Evolutionary conservation across 148 eudicot species (phyloP), one percentile per base, ranked within the genome.

Genomic region (Rhododendron henanense): DNA sequence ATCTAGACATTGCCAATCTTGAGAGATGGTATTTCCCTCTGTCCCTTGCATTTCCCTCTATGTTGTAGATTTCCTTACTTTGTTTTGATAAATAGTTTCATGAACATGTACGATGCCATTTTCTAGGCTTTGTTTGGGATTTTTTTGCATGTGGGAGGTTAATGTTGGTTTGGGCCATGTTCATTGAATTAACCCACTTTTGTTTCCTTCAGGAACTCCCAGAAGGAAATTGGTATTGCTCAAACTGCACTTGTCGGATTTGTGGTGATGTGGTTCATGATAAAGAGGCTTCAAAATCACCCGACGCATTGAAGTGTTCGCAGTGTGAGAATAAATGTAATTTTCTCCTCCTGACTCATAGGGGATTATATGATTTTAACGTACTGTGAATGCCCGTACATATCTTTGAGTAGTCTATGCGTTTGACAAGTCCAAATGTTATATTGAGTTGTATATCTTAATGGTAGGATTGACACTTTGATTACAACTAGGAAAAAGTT

Each of bases 151-250:
- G 31, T 28, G 81, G 59, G 25, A 33, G 39, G 44, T 65, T 48
- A 65, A 41, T 51, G 73, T 83, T 51, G 19, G 13, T 33, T 33
- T 18, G n/a, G 9, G 73, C 4, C 84, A 74, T 18, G 39, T 48
- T 31, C 50, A 55, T 35, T 55, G 10, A 39, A 28, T 55, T 75
- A 79, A 63, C 59, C 83, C 85, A 55, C 86, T 84, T 82, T 84
- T 57, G 55, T 78, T 87, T 85, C 74, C 73, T 87, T 81, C 93
- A 97, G 99, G 98, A 97, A 73, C 87, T 97, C 74, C 99, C 99
- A 53, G 98, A 95, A 85, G 99, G 98, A 63, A 92, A 88, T 84
- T 97, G 99, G 99, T 94, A 97, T 86, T 97, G 99, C 88, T 83
- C 92, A 48, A 90, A 87, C 28, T 97, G 99, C 89, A 90, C 92